Percentiles rank a stretch among this genome's conserved stretches.
These are phyloP conservation scores for Oenanthe javanica DNA, from an alignment of 140 eudicot genomes.

Conservation along the genomic window DNA sequence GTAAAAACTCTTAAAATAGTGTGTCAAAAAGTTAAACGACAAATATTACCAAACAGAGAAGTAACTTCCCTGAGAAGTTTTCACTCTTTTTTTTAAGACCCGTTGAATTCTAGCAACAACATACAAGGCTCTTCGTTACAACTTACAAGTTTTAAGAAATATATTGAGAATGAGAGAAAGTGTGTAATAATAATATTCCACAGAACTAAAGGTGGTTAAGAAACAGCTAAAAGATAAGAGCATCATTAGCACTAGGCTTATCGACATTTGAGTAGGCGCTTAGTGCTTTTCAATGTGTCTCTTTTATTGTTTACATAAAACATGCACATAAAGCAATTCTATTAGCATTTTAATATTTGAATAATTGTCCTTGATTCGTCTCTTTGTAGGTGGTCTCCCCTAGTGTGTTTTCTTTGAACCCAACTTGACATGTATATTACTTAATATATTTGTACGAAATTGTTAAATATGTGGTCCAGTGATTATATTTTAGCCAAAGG, in stretches of 20 bases:
- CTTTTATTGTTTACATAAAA: background rate
- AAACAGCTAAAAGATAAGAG: conserved; percentile 8
- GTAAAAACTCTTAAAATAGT: too few species aligned
- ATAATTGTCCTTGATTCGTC: background rate
- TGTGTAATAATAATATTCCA: background rate
- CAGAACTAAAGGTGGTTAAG: background rate
- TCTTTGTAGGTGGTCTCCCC: background rate
- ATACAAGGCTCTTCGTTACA: too few species aligned
- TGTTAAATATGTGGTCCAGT: background rate
- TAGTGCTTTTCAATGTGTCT: background rate
- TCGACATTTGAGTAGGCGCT: background rate
- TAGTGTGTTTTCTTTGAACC: background rate
- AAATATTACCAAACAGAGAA: too few species aligned
- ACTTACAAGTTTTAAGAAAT: too few species aligned
- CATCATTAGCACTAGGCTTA: conserved; percentile 9
- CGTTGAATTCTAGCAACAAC: too few species aligned
- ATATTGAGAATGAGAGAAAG: too few species aligned
- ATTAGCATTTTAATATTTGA: background rate
- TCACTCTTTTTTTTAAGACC: too few species aligned
- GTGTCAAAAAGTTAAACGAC: too few species aligned
- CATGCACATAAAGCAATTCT: background rate
- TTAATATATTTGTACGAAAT: too few species aligned
- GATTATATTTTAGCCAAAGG: background rate
- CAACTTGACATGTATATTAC: background rate
- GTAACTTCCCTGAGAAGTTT: too few species aligned